Base-by-base conservation (phyloP, 148 eudicot species). In the Rheum nobile region DNA sequence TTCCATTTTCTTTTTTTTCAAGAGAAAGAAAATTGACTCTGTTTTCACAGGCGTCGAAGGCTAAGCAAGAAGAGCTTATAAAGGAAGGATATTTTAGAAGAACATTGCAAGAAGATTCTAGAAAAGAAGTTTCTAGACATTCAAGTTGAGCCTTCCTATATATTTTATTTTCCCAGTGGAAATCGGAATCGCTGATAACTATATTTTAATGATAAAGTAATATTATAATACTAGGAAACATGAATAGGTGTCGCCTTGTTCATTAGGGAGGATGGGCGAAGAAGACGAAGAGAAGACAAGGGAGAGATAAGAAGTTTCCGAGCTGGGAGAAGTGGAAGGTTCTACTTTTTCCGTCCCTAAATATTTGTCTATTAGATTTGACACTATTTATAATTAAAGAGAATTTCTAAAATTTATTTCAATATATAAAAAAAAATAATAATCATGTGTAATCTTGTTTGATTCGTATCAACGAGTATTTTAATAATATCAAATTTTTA, bases 91-190 rank as follows among this genome's bases (percentile, higher is more conserved):
- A 24, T 22, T 46, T 29, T 55, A 55, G 63, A 55, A 55, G 63
- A 26, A 21, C 8, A 1, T 17, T 47, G 52, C 21, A 13, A 55
- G 69, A 63, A 63, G 22, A 16, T 63, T 63, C 69, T 16, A 34
- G 31, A 57, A 16, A 28, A 57, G 67, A 57, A 57, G 67, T 57
- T 57, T 57, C 67, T 57, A 57, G 67, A 57, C 17, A 57, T 57
- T 8, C 5, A 57, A 28, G 24, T 54, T 54, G 61, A 2, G 28
- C 26, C 61, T 54, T 24, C 28, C 29, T 54, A 10, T 8, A 54
- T 57, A 57, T 57, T 57, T 57, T 57, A 57, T 57, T 24, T 26
- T 28, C 16, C 17, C 34, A 28, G 67, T 26, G 67, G 57, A n/a
- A 46, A 46, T 46, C 8, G 61, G 61, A 54, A 54, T 54, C 61